A percentile compares a stretch with the other conserved stretches of the same genome.
Conservation (phyloP, 345 rosid genomes). For the Salix dunnii region DNA sequence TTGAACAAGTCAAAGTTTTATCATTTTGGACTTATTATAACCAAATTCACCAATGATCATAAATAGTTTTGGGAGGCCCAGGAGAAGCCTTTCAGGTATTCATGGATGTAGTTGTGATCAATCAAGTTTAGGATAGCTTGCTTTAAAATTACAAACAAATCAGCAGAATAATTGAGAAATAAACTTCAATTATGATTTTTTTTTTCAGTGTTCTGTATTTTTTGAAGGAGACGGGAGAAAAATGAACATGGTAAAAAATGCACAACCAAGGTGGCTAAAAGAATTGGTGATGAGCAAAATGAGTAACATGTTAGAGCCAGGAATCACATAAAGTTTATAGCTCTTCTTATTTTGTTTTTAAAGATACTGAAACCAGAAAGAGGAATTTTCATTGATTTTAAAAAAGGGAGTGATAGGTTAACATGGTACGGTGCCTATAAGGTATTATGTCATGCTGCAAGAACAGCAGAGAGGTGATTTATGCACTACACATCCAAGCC, state of each 20-base stretch:
- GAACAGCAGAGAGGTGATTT: neutral
- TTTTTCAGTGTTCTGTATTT: neutral
- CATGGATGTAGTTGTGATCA: neutral
- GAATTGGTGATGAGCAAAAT: neutral
- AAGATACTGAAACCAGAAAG: neutral
- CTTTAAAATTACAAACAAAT: neutral
- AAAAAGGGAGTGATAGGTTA: neutral
- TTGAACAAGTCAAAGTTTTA: neutral
- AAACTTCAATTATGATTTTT: neutral
- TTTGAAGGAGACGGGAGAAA: neutral
- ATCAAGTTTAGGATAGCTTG: neutral
- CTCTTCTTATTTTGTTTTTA: neutral
- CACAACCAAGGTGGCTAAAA: neutral
- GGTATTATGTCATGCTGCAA: neutral
- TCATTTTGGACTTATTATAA: neutral
- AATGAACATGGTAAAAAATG: neutral
- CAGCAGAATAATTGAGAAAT: neutral
- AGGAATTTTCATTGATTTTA: neutral
- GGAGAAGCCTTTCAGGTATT: neutral
- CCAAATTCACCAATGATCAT: neutral
- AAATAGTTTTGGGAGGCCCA: neutral
- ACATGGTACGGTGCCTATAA: neutral
- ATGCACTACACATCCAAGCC: neutral
- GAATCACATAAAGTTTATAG: neutral
- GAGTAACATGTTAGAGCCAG: neutral